phyloP scores from a whole-genome alignment of 768 basidiomycete species.

The Termitomyces sp. region DNA sequence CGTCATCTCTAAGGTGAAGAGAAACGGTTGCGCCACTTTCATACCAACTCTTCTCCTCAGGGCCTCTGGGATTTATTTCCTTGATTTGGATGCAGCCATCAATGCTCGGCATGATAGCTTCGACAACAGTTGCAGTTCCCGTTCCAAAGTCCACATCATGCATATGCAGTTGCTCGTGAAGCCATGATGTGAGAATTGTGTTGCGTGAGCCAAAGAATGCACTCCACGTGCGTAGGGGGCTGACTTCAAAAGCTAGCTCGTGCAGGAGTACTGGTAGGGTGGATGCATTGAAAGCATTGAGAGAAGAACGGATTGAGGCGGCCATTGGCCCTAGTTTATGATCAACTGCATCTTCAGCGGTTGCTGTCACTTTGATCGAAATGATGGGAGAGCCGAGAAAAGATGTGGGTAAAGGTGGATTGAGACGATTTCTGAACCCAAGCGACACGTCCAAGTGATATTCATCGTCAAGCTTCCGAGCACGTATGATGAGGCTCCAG shows the following conservation, averaged over 20 bases:
- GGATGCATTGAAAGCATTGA: slow-evolving; percentile 21
- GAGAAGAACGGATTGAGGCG: slow-evolving; percentile 22
- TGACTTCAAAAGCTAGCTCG: slow-evolving; percentile 27
- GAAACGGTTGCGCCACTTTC: slow-evolving; percentile 20
- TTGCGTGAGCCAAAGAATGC: slow-evolving; percentile 31
- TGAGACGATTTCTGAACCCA: slow-evolving; percentile 21
- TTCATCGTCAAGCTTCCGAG: slow-evolving; percentile 20
- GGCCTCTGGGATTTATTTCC: slow-evolving; percentile 16
- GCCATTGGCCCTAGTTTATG: slow-evolving; percentile 18
- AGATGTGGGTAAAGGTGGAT: slow-evolving; percentile 19
- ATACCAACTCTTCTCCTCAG: slow-evolving; percentile 16
- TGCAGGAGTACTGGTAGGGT: slow-evolving; percentile 29
- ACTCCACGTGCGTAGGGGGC: slow-evolving; percentile 28
- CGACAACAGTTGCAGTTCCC: slow-evolving; percentile 23
- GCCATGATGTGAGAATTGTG: slow-evolving; percentile 31
- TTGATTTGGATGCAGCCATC: slow-evolving; percentile 32
- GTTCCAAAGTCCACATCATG: slow-evolving; percentile 31
- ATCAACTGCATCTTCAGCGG: slow-evolving; percentile 3
- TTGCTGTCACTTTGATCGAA: slow-evolving; percentile 21
- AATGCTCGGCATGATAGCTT: slow-evolving; percentile 28
- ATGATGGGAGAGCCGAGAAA: slow-evolving; percentile 32
- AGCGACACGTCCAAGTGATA: slow-evolving; percentile 16
- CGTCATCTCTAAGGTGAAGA: slow-evolving; percentile 18
- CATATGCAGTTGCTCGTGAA: slow-evolving; percentile 20
- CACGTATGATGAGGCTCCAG: slow-evolving; percentile 30